Evolutionary conservation across 208 protist genomes (phyloP).

Genomic region (Leishmania amazonensis): DNA sequence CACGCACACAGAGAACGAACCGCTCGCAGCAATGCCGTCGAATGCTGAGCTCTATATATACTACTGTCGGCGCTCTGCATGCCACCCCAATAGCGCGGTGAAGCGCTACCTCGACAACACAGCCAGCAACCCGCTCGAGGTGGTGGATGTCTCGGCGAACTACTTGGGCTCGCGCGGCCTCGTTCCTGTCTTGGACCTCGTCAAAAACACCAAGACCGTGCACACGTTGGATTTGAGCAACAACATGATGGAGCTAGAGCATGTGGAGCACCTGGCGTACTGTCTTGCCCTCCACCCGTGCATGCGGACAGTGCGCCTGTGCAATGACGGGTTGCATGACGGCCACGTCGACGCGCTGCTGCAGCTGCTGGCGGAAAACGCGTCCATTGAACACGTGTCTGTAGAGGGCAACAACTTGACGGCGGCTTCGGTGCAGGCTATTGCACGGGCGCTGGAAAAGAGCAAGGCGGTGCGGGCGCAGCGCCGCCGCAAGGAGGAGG

Average conservation of each 20-base stretch:
- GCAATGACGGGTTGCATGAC: conserved; percentile 70
- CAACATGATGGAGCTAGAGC: conserved; percentile 68
- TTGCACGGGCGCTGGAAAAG: conserved; percentile 14
- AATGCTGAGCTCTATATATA: conserved; percentile 81
- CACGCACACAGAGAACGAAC: conserved; percentile 7
- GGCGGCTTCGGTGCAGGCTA: conserved; percentile 24
- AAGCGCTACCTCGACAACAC: conserved; percentile 50
- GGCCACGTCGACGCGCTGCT: conserved; percentile 58
- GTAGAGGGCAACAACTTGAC: conserved; percentile 64
- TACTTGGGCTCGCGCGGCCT: conserved; percentile 85
- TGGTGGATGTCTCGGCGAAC: conserved; percentile 75
- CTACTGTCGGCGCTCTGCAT: conserved; percentile 79
- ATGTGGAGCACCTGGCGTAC: conserved; percentile 81
- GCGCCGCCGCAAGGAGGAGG: conserved; percentile 17
- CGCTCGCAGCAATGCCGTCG: conserved; percentile 45
- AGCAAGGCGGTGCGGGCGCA: conserved; percentile 20
- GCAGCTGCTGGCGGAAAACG: conserved; percentile 68
- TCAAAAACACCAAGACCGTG: conserved; percentile 81
- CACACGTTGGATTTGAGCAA: conserved; percentile 72
- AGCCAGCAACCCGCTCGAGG: conserved; percentile 35
- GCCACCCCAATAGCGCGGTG: conserved; percentile 74
- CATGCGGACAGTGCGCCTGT: conserved; percentile 51
- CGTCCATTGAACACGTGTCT: conserved; percentile 42
- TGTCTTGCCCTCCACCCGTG: conserved; percentile 78
- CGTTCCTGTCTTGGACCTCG: conserved; percentile 79